Evolutionary conservation across 257 asterid species (phyloP).

Genomic region (Solanum sitiens): DNA sequence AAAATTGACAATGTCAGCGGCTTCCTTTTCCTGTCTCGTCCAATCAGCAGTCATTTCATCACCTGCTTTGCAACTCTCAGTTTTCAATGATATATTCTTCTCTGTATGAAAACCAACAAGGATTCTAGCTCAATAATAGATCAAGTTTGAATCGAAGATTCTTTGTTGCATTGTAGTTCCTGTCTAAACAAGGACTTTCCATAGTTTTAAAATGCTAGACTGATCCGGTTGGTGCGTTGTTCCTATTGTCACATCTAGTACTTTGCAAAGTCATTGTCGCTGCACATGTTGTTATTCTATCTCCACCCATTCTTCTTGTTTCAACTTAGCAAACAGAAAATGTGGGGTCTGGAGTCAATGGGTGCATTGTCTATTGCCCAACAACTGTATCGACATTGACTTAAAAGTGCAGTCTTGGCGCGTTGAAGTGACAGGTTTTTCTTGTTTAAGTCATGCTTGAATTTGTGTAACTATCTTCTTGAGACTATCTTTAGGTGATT

Average conservation of each 20-base stretch:
- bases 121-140: not conserved
- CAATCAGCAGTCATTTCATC: not conserved
- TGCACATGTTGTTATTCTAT: not conserved
- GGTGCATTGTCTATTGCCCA: not conserved
- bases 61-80: not conserved
- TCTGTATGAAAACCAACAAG: not conserved
- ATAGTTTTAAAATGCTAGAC: not conserved
- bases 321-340: not conserved
- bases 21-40: not conserved
- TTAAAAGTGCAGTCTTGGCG: not conserved
- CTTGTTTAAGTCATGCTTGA: not conserved
- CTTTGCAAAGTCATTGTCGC: not conserved
- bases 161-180: not conserved
- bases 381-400: not conserved
- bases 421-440: not conserved
- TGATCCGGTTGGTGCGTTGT: not conserved
- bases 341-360: not conserved
- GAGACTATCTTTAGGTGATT: not conserved
- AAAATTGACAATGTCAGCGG: not conserved
- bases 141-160: not conserved
- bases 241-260: not conserved
- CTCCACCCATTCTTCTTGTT: not conserved
- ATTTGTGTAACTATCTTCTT: not conserved
- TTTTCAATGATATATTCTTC: not conserved
- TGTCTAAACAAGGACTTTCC: not conserved